Evolutionary conservation across 805 yeast genomes (phyloP).

Genomic region (Blastobotrys mokoenaii): DNA sequence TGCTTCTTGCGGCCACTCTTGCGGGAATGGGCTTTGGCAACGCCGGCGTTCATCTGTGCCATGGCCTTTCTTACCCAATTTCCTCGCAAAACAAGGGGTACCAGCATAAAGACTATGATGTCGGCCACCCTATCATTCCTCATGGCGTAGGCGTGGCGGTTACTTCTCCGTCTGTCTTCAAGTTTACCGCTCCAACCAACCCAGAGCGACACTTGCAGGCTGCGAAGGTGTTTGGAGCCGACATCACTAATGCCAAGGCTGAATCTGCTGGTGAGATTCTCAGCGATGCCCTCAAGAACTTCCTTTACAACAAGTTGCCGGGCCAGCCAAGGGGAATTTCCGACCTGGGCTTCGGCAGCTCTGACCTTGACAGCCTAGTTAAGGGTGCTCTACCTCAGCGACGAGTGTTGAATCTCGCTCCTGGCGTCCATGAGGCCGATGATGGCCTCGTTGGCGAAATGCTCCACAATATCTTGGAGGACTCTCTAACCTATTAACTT

Average conservation of each 20-base stretch:
- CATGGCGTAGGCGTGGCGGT: constrained; percentile 40
- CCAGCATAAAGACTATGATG: constrained; percentile 31
- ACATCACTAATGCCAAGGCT: constrained; percentile 27
- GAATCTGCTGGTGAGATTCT: constrained; percentile 33
- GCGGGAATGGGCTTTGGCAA: constrained; percentile 41
- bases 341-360: constrained; percentile 27
- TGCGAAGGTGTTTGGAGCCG: constrained; percentile 31
- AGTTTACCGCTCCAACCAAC: constrained; percentile 32
- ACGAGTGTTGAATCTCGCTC: constrained; percentile 32
- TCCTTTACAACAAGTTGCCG: constrained; percentile 27
- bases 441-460: constrained; percentile 24
- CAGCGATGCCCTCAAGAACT: constrained; percentile 29
- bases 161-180: constrained; percentile 37
- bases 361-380: constrained; percentile 30
- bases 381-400: constrained; percentile 33
- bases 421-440: constrained; percentile 23
- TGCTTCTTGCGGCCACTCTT: constrained; percentile 37
- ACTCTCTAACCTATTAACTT: constrained; percentile 13
- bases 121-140: constrained; percentile 35
- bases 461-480: constrained; percentile 22
- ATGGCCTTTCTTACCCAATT: constrained; percentile 34
- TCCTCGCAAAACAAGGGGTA: constrained; percentile 32
- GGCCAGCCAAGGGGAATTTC: constrained; percentile 31
- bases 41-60: constrained; percentile 38
- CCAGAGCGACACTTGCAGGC: constrained; percentile 33